phyloP scores from a whole-genome alignment of 2,329 filamentous ascomycete species.

The Fusarium sp. region DNA sequence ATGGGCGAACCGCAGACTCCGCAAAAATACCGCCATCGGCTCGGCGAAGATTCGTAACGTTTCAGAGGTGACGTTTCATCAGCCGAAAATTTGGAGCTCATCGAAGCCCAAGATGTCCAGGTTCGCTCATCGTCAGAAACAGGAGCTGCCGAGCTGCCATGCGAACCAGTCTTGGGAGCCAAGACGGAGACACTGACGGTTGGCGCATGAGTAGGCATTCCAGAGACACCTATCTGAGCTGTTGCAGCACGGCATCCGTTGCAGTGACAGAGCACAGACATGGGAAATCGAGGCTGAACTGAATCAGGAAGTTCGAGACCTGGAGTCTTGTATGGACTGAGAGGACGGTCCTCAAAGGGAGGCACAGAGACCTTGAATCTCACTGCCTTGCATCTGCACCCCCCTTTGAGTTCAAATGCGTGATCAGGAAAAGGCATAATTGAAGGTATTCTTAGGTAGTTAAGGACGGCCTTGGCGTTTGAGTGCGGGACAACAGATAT shows the following conservation, averaged over 20 bases:
- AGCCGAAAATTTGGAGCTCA: not conserved
- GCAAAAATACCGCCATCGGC: not conserved
- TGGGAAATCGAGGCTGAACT: not conserved
- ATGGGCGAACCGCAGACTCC: not conserved
- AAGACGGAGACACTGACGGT: not conserved
- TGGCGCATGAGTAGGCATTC: not conserved
- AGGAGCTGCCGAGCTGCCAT: not conserved
- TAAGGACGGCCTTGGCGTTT: not conserved
- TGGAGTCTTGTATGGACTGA: constrained; percentile 1
- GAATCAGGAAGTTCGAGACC: not conserved
- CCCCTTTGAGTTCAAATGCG: not conserved
- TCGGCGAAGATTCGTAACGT: not conserved
- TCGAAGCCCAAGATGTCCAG: not conserved
- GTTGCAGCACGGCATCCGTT: not conserved
- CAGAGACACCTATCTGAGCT: not conserved
- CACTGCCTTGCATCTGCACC: not conserved
- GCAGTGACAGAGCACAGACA: not conserved
- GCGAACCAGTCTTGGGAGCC: not conserved
- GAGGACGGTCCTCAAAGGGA: not conserved
- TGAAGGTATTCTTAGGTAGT: not conserved
- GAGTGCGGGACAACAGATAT: not conserved
- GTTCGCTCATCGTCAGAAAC: not conserved
- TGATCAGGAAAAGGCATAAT: not conserved
- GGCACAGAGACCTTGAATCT: not conserved
- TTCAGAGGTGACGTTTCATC: not conserved